Evolutionary conservation across 2,329 filamentous ascomycete genomes (phyloP), one percentile per base, ranked within the genome.

Genomic region (Monosporascus sp.): DNA sequence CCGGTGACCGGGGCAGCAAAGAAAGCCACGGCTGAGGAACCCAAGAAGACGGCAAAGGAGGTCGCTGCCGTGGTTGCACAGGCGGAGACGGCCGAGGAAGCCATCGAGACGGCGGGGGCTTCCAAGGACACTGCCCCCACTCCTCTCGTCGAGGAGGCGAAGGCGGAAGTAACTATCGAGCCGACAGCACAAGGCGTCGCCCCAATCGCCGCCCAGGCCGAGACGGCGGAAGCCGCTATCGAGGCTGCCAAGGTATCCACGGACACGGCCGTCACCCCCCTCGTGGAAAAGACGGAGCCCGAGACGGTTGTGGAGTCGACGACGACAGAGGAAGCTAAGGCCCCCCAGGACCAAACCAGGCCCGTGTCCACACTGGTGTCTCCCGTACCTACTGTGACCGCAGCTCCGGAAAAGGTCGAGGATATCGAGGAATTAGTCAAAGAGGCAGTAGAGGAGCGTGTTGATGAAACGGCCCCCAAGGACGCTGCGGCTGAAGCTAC

Each of bases 371-470:
- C 43, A 43, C 15, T 35, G 54, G 44, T 17, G 49, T 22, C 5
- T 46, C 38, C 15, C 35, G 56, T 8, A 27, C 54, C 60, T 1
- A 50, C 49, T 20, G 25, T 63, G 5, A 58, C 50, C 22, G 56
- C 60, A 9, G 59, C 63, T 22, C 52, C 62, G 17, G 35, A 58
- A 9, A 63, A 63, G 41, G 60, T 63, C 5, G 61, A 64, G 50
- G 65, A 66, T 39, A 61, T 66, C 24, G 63, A 67, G 44, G 63
- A 65, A 18, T 48, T 60, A 5, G 59, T 62, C 35, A 56, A 64
- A 22, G 57, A 56, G 49, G 43, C 51, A 35, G 37, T 54, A 48
- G 53, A 55, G 11, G 50, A 55, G 53, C 46, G 49, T 18, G 49
- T 48, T 22, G 27, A 50, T 6, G 27, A 57, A 31, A 48, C 27